Percentiles rank a stretch among this genome's conserved stretches.
phyloP scores from a whole-genome alignment of 2,329 filamentous ascomycete species.

The Epichloe hybrida region DNA sequence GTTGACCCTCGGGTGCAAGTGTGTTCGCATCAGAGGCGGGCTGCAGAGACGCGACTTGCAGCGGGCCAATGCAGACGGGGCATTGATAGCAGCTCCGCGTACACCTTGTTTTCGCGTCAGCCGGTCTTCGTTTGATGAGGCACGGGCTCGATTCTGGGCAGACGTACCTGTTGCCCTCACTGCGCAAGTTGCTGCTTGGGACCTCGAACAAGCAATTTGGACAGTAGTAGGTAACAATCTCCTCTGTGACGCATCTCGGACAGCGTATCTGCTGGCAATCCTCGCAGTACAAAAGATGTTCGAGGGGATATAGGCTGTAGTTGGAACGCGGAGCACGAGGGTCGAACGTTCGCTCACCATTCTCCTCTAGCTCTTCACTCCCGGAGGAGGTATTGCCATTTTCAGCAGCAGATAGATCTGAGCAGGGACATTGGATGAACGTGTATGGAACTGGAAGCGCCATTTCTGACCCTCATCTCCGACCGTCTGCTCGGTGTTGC shows the following conservation, averaged over 20 bases:
- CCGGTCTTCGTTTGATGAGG: background rate
- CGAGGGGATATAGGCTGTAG: conserved; percentile 84
- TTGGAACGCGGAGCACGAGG: conserved; percentile 73
- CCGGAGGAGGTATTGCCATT: conserved; percentile 17
- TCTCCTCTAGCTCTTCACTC: conserved; percentile 34
- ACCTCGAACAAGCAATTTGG: conserved; percentile 94
- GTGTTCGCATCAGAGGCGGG: conserved; percentile 32
- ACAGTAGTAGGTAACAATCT: conserved; percentile 91
- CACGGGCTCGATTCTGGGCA: background rate
- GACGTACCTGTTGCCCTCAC: conserved; percentile 74
- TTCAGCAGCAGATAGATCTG: conserved; percentile 28
- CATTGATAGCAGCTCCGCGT: conserved; percentile 94
- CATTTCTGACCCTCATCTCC: conserved; percentile 22
- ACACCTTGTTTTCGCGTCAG: conserved; percentile 42
- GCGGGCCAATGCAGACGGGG: conserved; percentile 70
- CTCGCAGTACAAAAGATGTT: conserved; percentile 91
- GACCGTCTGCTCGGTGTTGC: background rate
- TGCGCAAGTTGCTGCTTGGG: conserved; percentile 80
- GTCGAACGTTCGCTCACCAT: conserved; percentile 72
- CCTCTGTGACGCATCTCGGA: conserved; percentile 79
- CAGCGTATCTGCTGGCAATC: conserved; percentile 96
- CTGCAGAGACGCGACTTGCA: conserved; percentile 62
- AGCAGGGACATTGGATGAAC: conserved; percentile 54
- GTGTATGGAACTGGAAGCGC: conserved; percentile 44
- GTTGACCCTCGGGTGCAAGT: conserved; percentile 26